Percentiles rank a stretch among this genome's conserved stretches.
Evolutionary conservation across 805 yeast genomes (phyloP).

Genomic region (Candida orba): DNA sequence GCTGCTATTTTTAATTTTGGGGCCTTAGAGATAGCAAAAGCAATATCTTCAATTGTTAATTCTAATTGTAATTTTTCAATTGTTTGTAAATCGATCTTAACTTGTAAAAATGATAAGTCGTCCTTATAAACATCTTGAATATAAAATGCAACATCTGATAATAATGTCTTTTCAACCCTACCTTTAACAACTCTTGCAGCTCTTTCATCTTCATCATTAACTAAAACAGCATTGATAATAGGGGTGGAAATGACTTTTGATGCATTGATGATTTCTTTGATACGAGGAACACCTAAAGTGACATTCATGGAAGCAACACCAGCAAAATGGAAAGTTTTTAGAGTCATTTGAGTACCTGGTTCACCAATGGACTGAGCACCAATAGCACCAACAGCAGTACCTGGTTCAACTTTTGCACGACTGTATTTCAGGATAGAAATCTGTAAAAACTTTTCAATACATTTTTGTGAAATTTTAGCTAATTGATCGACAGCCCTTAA

Average conservation of each 20-base stretch:
- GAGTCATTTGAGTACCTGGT: constrained; percentile 99
- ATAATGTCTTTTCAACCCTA: constrained; percentile 83
- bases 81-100: constrained; percentile 75
- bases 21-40: constrained; percentile 70
- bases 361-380: constrained; percentile 99
- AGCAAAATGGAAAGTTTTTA: constrained; percentile 95
- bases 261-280: constrained; percentile 96
- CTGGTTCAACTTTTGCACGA: constrained; percentile 93
- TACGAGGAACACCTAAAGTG: constrained; percentile 98
- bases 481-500: constrained; percentile 54
- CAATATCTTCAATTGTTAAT: constrained; percentile 78
- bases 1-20: constrained; percentile 82
- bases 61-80: constrained; percentile 89
- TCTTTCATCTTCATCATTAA: constrained; percentile 89
- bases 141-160: constrained; percentile 79
- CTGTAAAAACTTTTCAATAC: constrained; percentile 60
- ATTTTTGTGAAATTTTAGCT: constrained; percentile 52
- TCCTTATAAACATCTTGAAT: constrained; percentile 92
- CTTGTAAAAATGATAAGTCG: constrained; percentile 67
- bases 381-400: constrained; percentile 98
- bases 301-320: constrained; percentile 99
- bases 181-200: constrained; percentile 99
- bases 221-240: constrained; percentile 88
- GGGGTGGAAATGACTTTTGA: constrained; percentile 94
- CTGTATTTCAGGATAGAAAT: constrained; percentile 77